Evolutionary conservation across 441 rosid species (phyloP).

Genomic region (Theobroma grandiflorum): DNA sequence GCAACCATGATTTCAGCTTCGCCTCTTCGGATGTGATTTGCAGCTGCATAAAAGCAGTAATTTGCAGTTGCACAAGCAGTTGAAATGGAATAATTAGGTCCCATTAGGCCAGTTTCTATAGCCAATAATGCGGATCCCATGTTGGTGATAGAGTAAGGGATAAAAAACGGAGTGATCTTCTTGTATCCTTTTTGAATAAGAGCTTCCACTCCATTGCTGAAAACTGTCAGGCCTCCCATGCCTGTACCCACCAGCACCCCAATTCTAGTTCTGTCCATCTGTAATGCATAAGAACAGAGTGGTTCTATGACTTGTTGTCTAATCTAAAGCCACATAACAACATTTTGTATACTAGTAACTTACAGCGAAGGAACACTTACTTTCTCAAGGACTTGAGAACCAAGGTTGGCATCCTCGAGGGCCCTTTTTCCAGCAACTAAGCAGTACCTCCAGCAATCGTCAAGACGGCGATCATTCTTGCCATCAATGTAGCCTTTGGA

Average conservation of each 20-base stretch:
- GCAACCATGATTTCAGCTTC: slow-evolving; percentile 71
- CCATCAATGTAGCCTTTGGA: slow-evolving; percentile 68
- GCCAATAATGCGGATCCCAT: slow-evolving; percentile 78
- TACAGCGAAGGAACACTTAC: slow-evolving; percentile 34
- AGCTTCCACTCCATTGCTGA: slow-evolving; percentile 56
- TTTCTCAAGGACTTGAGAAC: slow-evolving; percentile 50
- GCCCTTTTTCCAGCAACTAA: slow-evolving; percentile 65
- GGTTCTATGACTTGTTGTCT: background rate
- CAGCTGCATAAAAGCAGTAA: slow-evolving; percentile 71
- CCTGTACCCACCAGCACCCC: slow-evolving; percentile 75
- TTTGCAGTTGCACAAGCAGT: slow-evolving; percentile 82
- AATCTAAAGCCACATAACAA: background rate
- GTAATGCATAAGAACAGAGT: slow-evolving; percentile 7
- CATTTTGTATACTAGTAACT: background rate
- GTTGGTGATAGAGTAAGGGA: slow-evolving; percentile 76
- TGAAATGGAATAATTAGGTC: slow-evolving; percentile 77
- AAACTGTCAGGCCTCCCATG: slow-evolving; percentile 69
- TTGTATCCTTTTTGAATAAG: slow-evolving; percentile 63
- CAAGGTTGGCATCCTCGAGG: slow-evolving; percentile 59
- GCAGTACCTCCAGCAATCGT: slow-evolving; percentile 75
- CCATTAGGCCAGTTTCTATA: slow-evolving; percentile 74
- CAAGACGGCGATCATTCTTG: slow-evolving; percentile 73
- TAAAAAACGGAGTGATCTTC: slow-evolving; percentile 74
- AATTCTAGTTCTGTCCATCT: slow-evolving; percentile 62
- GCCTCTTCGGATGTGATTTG: slow-evolving; percentile 74